Percentiles rank a stretch among this genome's conserved stretches.
These are phyloP conservation scores for Cladosporium austrohemisphaericum DNA, from an alignment of 2,329 filamentous ascomycete genomes.

Conservation along the genomic window DNA sequence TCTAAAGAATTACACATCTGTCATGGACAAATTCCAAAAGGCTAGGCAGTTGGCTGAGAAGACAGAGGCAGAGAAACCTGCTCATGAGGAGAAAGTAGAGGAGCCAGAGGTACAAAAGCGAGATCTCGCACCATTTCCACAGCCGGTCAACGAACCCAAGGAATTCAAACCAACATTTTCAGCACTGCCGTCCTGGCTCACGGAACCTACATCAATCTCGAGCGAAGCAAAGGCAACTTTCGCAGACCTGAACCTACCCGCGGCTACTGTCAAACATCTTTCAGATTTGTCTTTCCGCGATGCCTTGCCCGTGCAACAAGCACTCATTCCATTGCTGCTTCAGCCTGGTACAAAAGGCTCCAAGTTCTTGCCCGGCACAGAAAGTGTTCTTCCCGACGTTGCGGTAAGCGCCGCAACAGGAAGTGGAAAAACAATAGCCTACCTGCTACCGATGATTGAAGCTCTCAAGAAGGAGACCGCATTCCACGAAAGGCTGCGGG, in stretches of 20 bases:
- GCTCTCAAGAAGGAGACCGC: constrained; percentile 60
- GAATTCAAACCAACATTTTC: constrained; percentile 65
- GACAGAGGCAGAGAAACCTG: background rate
- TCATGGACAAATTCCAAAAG: constrained; percentile 47
- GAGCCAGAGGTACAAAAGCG: constrained; percentile 27
- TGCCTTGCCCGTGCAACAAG: constrained; percentile 76
- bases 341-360: constrained; percentile 44
- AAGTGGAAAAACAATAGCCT: constrained; percentile 91
- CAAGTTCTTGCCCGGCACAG: constrained; percentile 25
- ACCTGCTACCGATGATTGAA: constrained; percentile 79
- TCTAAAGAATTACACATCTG: constrained; percentile 31
- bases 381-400: constrained; percentile 58
- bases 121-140: constrained; percentile 76
- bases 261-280: constrained; percentile 59
- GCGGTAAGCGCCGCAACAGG: constrained; percentile 91
- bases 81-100: constrained; percentile 16
- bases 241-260: constrained; percentile 58
- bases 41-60: constrained; percentile 32
- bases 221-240: constrained; percentile 61
- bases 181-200: constrained; percentile 76
- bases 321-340: constrained; percentile 74
- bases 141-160: constrained; percentile 63
- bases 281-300: constrained; percentile 64
- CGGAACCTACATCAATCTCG: constrained; percentile 66
- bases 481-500: constrained; percentile 64